Percentiles rank a stretch among this genome's conserved stretches.
phyloP scores from a whole-genome alignment of 2,329 filamentous ascomycete species.

The Colletotrichum plurivorum region DNA sequence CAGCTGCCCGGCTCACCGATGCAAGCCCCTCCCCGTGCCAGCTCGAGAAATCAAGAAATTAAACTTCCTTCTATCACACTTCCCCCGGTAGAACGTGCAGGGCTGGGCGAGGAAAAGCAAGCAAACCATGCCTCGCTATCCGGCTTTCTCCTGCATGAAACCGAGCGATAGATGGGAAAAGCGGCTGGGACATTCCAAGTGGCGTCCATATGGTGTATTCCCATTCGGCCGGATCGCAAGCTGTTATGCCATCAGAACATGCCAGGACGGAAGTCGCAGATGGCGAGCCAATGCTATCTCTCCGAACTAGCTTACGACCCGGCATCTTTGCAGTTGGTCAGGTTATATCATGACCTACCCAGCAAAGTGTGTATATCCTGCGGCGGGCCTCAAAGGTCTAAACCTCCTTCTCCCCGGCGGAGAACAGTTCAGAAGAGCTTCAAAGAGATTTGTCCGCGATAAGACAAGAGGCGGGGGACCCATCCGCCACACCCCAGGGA shows the following conservation, averaged over 20 bases:
- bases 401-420: too few species aligned
- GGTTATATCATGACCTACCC: constrained; percentile 1
- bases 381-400: too few species aligned
- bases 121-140: constrained; percentile 12
- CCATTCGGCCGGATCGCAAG: constrained; percentile 38
- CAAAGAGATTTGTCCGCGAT: constrained; percentile 6
- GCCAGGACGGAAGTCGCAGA: constrained; percentile 22
- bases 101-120: constrained; percentile 24
- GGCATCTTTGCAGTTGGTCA: too few species aligned
- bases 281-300: constrained; percentile 18
- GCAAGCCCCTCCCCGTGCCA: not conserved
- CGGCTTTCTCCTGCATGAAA: constrained; percentile 12
- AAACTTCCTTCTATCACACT: constrained; percentile 22
- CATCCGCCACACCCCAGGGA: not conserved
- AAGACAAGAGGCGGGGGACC: constrained; percentile 29
- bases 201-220: constrained; percentile 38
- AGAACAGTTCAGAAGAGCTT: too few species aligned
- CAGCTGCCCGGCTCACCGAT: constrained; percentile 28
- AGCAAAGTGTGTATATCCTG: too few species aligned
- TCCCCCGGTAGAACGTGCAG: constrained; percentile 5
- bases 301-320: not conserved
- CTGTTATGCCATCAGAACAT: constrained; percentile 19
- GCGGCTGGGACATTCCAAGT: constrained; percentile 7
- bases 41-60: constrained; percentile 11
- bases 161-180: constrained; percentile 1